These are phyloP conservation scores for Microbotryomycetes sp. DNA, from an alignment of 1,284 basidiomycete species.

Conservation along the genomic window DNA sequence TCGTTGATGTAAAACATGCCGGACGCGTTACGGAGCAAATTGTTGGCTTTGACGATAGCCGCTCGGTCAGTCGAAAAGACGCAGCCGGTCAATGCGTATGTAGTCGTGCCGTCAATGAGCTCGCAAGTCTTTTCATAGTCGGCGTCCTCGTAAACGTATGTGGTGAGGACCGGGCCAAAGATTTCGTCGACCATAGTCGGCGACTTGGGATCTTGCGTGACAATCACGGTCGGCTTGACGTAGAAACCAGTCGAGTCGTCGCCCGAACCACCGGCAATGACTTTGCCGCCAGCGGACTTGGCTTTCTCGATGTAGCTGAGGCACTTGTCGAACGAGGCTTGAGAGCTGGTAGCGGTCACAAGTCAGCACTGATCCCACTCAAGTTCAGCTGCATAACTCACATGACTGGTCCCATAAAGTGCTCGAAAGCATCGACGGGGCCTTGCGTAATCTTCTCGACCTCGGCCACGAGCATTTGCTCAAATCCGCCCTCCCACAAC, in stretches of 20 bases:
- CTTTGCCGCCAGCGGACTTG: slow-evolving; percentile 77
- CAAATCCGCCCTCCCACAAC: slow-evolving; percentile 77
- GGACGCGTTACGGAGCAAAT: slow-evolving; percentile 72
- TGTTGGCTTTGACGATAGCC: slow-evolving; percentile 62
- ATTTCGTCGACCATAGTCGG: slow-evolving; percentile 93
- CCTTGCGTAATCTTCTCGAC: slow-evolving; percentile 81
- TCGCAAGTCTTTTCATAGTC: slow-evolving; percentile 79
- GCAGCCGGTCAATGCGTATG: slow-evolving; percentile 79
- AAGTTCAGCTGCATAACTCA: too few species aligned
- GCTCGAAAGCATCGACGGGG: slow-evolving; percentile 62
- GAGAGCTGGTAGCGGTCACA: too few species aligned
- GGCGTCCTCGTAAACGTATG: slow-evolving; percentile 75
- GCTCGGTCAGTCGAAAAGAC: slow-evolving; percentile 76
- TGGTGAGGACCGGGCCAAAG: slow-evolving; percentile 91
- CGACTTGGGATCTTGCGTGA: slow-evolving; percentile 83
- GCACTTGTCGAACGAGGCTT: slow-evolving; percentile 82
- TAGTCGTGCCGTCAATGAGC: slow-evolving; percentile 76
- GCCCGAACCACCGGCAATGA: slow-evolving; percentile 72
- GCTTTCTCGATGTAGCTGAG: slow-evolving; percentile 78
- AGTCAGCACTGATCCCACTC: too few species aligned
- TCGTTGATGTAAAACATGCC: slow-evolving; percentile 69
- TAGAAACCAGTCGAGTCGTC: slow-evolving; percentile 92
- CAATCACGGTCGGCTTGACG: slow-evolving; percentile 88
- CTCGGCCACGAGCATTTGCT: slow-evolving; percentile 66
- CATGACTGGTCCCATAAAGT: slow-evolving; percentile 97